Percentiles rank a stretch among this genome's conserved stretches.
These are phyloP conservation scores for Yamadazyma kitorensis DNA, from an alignment of 805 yeast genomes.

Conservation along the genomic window DNA sequence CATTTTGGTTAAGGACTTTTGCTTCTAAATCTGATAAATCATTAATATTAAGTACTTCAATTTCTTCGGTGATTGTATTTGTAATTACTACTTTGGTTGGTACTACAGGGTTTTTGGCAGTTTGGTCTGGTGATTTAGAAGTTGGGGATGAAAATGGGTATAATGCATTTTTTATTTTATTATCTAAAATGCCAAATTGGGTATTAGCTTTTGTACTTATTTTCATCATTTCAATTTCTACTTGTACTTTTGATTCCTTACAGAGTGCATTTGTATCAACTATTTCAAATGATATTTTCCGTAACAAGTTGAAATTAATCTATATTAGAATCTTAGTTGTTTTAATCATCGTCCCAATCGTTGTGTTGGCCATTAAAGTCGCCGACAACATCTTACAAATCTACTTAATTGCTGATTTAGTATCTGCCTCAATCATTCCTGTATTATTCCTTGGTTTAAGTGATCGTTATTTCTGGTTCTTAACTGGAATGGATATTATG, in stretches of 20 bases:
- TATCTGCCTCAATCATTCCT: constrained; percentile 85
- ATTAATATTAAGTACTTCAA: constrained; percentile 66
- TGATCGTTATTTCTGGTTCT: constrained; percentile 55
- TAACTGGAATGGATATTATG: constrained; percentile 78
- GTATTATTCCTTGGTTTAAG: constrained; percentile 77
- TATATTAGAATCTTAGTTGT: constrained; percentile 72
- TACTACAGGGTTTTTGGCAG: constrained; percentile 80
- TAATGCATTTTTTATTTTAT: constrained; percentile 68
- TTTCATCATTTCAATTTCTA: constrained; percentile 69
- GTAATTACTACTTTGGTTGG: constrained; percentile 72
- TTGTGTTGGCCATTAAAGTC: constrained; percentile 77
- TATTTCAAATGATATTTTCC: constrained; percentile 83
- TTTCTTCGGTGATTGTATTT: constrained; percentile 69
- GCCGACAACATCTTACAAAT: constrained; percentile 84
- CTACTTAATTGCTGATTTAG: constrained; percentile 85
- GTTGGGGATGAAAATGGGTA: constrained; percentile 55
- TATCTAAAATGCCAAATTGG: constrained; percentile 80
- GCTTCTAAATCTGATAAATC: constrained; percentile 80
- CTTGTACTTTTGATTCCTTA: constrained; percentile 85
- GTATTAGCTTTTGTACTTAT: constrained; percentile 79
- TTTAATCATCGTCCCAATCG: constrained; percentile 78
- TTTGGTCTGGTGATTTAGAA: constrained; percentile 75
- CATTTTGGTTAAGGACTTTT: constrained; percentile 93
- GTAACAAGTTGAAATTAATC: constrained; percentile 68
- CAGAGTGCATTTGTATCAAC: constrained; percentile 89